These are phyloP conservation scores for Plasmopara halstedii DNA, from an alignment of 352 stramenopile genomes.

Conservation along the genomic window DNA sequence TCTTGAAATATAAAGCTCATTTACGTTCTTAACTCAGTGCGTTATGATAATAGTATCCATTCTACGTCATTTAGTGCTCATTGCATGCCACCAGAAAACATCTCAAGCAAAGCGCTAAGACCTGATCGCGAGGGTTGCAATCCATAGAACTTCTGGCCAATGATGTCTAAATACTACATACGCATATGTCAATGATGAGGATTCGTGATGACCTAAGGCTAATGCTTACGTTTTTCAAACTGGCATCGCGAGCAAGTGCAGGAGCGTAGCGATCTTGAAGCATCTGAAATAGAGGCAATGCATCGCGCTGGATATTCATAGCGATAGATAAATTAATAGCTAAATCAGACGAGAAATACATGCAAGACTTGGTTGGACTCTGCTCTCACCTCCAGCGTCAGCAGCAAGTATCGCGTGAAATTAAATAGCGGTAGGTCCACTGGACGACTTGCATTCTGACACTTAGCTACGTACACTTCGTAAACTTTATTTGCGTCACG, in stretches of 20 bases:
- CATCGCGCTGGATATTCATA: slow-evolving; percentile 49
- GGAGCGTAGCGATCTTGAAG: slow-evolving; percentile 76
- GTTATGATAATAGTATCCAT: too few relatives aligned
- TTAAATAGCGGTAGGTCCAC: slow-evolving; percentile 75
- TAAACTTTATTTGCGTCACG: slow-evolving; percentile 79
- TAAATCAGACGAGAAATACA: background rate
- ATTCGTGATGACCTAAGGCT: background rate
- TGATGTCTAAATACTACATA: slow-evolving; percentile 77
- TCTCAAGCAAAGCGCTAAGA: slow-evolving; percentile 76
- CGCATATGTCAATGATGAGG: too few relatives aligned
- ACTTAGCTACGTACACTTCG: slow-evolving; percentile 52
- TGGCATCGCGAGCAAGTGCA: slow-evolving; percentile 62
- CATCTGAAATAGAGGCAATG: slow-evolving; percentile 79
- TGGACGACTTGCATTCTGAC: slow-evolving; percentile 27
- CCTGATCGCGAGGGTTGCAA: slow-evolving; percentile 70
- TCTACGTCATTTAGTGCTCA: too few relatives aligned
- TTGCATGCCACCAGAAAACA: slow-evolving; percentile 79
- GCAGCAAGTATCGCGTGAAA: slow-evolving; percentile 76
- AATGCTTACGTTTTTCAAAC: slow-evolving; percentile 68
- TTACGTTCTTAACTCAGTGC: too few relatives aligned
- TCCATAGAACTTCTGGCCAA: slow-evolving; percentile 82
- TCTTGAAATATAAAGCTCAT: too few relatives aligned
- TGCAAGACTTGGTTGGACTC: background rate
- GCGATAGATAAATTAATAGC: background rate
- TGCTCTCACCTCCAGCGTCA: slow-evolving; percentile 65